Evolutionary conservation across 78 protist species (phyloP).

Genomic region (Salpingoeca rosetta): DNA sequence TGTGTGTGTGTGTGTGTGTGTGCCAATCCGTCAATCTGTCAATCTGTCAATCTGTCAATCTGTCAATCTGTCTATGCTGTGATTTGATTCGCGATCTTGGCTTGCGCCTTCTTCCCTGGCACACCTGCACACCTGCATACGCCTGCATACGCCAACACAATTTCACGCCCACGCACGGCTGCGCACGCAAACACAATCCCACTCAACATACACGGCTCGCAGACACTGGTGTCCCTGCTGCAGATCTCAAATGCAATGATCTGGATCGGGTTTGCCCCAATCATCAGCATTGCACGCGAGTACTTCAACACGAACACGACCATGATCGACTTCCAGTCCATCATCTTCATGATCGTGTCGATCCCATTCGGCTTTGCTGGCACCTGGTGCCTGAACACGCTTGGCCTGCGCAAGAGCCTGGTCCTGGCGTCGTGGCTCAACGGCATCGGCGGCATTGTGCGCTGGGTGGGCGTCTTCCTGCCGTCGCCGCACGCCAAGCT

Average conservation of each 20-base stretch:
- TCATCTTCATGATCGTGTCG: background rate
- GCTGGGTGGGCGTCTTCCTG: background rate
- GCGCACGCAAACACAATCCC: too few relatives aligned
- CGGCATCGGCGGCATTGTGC: background rate
- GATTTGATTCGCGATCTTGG: too few relatives aligned
- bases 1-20: too few relatives aligned
- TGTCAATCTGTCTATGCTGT: too few relatives aligned
- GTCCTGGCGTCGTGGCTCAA: background rate
- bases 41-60: too few relatives aligned
- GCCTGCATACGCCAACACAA: too few relatives aligned
- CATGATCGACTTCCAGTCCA: background rate
- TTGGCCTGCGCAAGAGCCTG: constrained; percentile 1
- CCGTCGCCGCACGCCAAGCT: background rate
- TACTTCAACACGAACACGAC: background rate
- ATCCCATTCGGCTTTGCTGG: background rate
- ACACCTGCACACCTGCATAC: too few relatives aligned
- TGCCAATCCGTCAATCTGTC: too few relatives aligned
- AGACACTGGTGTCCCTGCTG: background rate
- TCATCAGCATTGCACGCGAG: background rate
- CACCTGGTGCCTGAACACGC: constrained; percentile 3
- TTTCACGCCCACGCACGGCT: too few relatives aligned
- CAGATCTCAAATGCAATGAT: background rate
- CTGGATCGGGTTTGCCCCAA: background rate
- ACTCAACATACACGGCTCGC: background rate
- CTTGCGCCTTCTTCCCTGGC: too few relatives aligned